Base-by-base conservation (phyloP, 108 stramenopile species). In the Stephanodiscus triporus region DNA sequence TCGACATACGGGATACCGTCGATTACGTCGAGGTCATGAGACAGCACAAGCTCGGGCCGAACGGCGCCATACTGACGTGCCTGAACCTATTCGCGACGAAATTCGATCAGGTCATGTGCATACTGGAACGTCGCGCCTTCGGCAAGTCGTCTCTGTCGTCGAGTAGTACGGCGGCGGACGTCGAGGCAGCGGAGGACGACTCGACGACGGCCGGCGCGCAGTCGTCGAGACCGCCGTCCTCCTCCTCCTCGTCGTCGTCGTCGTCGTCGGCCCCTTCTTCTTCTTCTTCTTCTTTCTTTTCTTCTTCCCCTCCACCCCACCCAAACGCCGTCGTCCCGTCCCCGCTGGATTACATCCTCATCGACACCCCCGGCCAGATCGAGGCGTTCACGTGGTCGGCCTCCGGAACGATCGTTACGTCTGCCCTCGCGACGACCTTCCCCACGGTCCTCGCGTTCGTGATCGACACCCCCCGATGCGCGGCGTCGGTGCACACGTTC, bases 371-470 rank as follows among this genome's bases (percentile, higher is more conserved):
- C 16, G 99, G 99, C 24, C 98, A 99, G 85, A 99, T 99, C 69
- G 99, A 99, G 85, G 96, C 96, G 37, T 99, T 99, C 88, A 98
- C 98, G 2, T 99, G 99, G 99, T 95, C 93, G 38, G 99, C 99
- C 5, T 97, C 97, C 11, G 99, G 99, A 27, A 67, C 86, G 48
- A 98, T 99, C 62, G 87, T 99, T 43, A 93, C 96, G 26, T 97
- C 98, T 61, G 83, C 95, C 6, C 86, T 99, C 6, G 97, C 97
- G 10, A 81, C 92, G 19, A 73, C 97, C 16, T 97, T 98, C 83
- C 98, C 99, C 38, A 99, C 99, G 20, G 84, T 95, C 14, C 60
- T 99, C 34, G 84, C 94, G 22, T 99, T 97, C 75, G 97, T 99
- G 9, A 89, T 98, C 20, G 98, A 99, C 76, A 98, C 98, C 27